Evolutionary conservation across 176 grass and related monocot species (phyloP), one percentile per base, ranked within the genome.

Genomic region (Lolium perenne): DNA sequence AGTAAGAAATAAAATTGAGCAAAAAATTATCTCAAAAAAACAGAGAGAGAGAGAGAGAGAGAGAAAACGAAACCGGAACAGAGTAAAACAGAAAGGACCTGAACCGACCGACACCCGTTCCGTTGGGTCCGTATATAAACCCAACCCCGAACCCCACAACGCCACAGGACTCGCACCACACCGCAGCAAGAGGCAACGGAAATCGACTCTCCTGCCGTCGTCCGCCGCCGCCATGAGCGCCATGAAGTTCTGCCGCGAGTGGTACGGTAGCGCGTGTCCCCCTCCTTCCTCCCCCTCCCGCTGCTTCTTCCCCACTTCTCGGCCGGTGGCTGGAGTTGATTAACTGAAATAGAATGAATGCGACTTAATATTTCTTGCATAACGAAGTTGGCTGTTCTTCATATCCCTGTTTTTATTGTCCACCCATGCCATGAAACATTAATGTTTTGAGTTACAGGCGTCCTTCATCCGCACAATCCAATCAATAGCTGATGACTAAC

Each of bases 221-320:
- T 10, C 46, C 7, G 8, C 46, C 8, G 54, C 79, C 55, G 59
- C 25, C 85, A 87, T 91, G 85, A 91, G 89, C 53, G 75, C 89
- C 50, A 93, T 93, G 87, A 93, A 87, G 77, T 94, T 94, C 85
- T 94, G 91, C 69, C 84, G 88, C 60, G 91, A 93, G 74, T 93
- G 91, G 91, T 93, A 85, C 6, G 26, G 15, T 43, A 43, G 41
- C 41, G 1, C 23, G 20, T 2, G 10, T n/a, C 2, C 17, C 54
- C 16, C 4, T 0, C 45, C 63, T 32, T 29, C 61, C 25, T 21
- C 4, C 62, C 62, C 25, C 3, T 20, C 5, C 53, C 53, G 11
- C 53, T 1, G 15, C 53, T 55, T 55, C 53, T 18, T 17, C 53
- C 12, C 0, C 8, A 9, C 18, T 71, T 11, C 51, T 17, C 51